Base-by-base conservation (phyloP, 2,329 filamentous ascomycete genomes). In the Penicillium janthinellum region DNA sequence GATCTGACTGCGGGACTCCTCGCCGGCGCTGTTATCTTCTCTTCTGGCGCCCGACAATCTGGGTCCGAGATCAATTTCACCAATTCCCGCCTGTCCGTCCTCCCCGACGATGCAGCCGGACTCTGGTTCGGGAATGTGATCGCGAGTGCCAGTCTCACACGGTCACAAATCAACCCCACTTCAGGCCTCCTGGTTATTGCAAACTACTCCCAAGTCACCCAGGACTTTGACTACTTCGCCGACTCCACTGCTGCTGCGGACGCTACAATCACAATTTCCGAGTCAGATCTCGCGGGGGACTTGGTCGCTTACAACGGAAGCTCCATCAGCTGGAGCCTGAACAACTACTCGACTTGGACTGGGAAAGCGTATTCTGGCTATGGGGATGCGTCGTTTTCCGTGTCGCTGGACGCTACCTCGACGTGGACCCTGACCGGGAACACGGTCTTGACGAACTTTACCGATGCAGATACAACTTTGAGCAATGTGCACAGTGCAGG, bases 61-160 rank as follows among this genome's bases (percentile, higher is more conserved):
- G 57, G 57, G 6, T 55, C 52, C 1, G 3, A 28, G 11, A 22
- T 56, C 39, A 55, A 12, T 22, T 45, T 59, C 1, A 47, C 38
- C 8, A 35, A 52, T 12, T 51, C 52, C 14, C 20, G 45, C 14
- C 37, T 59, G 3, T 25, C 45, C 10, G 45, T 50, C 6, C 38
- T 42, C 17, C 37, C 51, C 1, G 47, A 51, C 2, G 47, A 41
- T 17, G 52, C 37, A 34, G 57, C 52, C 2, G 52, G 52, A 3
- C 38, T 59, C 5, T 59, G 47, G 57, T 56, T 56, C 45, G 57
- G 57, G 3, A 56, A 59, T 47, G 52, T 56, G n/a, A 59, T 59
- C n/a, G 57, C 57, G 2, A 59, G 44, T 12, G 52, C 57, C 6
- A 45, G 25, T 7, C 22, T 59, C 2, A 31, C 39, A 1, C 37